phyloP scores from a whole-genome alignment of 108 stramenopile genomes.

The Aurantiochytrium sp. region DNA sequence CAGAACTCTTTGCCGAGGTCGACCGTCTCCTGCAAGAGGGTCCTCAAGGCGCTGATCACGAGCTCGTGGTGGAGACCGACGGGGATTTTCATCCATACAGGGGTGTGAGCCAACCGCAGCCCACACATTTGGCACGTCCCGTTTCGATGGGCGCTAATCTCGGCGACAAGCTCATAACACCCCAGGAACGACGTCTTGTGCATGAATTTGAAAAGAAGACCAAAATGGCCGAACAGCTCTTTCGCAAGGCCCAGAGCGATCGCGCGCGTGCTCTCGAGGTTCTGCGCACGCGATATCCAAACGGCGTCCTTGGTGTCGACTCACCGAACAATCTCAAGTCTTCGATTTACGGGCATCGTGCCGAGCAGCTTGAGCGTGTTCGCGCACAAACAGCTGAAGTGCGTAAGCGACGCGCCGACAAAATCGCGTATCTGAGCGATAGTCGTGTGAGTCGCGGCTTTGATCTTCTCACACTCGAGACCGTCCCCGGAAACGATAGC shows the following conservation, averaged over 20 bases:
- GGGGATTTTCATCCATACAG: conserved; percentile 9
- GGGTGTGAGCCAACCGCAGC: background rate
- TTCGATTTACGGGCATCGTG: background rate
- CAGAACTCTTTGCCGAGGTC: background rate
- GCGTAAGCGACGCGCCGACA: background rate
- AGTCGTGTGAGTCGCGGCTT: background rate
- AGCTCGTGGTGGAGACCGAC: background rate
- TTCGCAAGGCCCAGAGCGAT: background rate
- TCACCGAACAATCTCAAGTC: background rate
- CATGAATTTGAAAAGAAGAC: background rate
- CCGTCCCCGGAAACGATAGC: too few species aligned
- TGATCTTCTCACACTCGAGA: background rate
- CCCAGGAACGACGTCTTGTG: background rate
- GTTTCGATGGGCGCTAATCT: background rate
- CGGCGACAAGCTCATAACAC: background rate
- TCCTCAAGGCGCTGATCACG: background rate
- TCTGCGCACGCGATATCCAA: background rate
- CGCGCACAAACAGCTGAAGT: background rate
- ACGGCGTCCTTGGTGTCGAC: background rate
- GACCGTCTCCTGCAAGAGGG: background rate
- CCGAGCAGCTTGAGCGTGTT: background rate
- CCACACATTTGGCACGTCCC: background rate
- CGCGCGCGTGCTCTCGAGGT: background rate
- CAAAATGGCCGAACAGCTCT: background rate
- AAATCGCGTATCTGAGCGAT: background rate